Evolutionary conservation across 495 filamentous ascomycete species (phyloP), one percentile per base, ranked within the genome.

Genomic region (Mycothermus thermophilus): DNA sequence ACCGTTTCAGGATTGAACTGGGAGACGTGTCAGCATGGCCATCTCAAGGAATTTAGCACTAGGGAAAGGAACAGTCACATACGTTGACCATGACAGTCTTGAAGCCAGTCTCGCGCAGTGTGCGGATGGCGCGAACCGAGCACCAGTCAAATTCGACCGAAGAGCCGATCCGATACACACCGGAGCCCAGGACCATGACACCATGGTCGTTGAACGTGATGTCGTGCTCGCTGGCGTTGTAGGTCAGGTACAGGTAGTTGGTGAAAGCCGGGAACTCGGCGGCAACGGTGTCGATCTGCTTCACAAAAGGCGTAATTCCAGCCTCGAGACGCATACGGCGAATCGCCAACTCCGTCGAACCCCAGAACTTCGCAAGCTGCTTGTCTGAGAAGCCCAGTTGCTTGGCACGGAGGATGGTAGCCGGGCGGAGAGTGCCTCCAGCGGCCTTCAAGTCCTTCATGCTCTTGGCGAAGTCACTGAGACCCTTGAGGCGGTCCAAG

Each of bases 61-160:
- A 8, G 15, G 16, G 29, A 2, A 15, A 25, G 23, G 26, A 20
- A n/a, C n/a, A n/a, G 15, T 1, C 9, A 51, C 44, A 12, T 40
- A 51, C 46, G 51, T 96, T 97, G 20, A 96, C 82, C 90, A 97
- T 97, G 54, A 97, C 81, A 2, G 90, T 96, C 70, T 95, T 95
- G 69, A 79, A 72, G 20, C 83, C 81, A 46, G 79, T 71, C 41
- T 87, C 78, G 23, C 90, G 77, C 18, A 97, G 75, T 6, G 90
- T 97, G 37, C 90, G 79, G 38, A 97, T 88, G 4, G 88, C 84
- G 34, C 88, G 71, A 22, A 97, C 90, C n/a, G 90, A 93, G 55
- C 90, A 97, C 90, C 90, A 97, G 56, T 97, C 90, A 54, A 97
- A 97, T 53, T 97, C 90, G 34, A 97, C 90, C 0, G 87, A 94